Evolutionary conservation across 2,329 filamentous ascomycete genomes (phyloP).

Genomic region (Arachnomyces sp.): DNA sequence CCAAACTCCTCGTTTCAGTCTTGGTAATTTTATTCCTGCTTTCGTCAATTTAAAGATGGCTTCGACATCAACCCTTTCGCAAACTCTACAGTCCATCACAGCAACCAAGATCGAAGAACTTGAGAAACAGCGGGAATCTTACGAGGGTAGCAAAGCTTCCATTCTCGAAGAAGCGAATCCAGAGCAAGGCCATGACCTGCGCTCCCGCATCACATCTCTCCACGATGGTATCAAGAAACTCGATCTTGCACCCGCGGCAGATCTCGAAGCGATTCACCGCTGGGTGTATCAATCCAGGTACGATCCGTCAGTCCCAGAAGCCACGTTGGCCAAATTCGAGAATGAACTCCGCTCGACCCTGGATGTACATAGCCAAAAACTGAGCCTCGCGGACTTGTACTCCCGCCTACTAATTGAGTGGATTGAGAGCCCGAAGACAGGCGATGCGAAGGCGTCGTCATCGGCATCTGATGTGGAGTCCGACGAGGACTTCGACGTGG

Average conservation of each 20-base stretch:
- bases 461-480: constrained; percentile 10
- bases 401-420: constrained; percentile 34
- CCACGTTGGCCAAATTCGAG: constrained; percentile 26
- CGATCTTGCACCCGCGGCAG: constrained; percentile 5
- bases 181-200: constrained; percentile 5
- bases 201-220: constrained; percentile 5
- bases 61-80: constrained; percentile 11
- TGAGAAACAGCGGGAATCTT: constrained; percentile 16
- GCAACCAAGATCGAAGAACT: constrained; percentile 21
- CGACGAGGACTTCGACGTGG: constrained; percentile 22
- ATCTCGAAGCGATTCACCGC: constrained; percentile 24
- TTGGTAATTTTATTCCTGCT: no score
- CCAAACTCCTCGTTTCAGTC: no score
- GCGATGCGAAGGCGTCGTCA: constrained; percentile 7
- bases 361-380: constrained; percentile 30
- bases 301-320: constrained; percentile 28
- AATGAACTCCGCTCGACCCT: constrained; percentile 24
- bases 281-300: constrained; percentile 32
- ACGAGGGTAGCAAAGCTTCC: constrained; percentile 9
- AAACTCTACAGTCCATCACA: constrained; percentile 11
- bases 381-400: constrained; percentile 28
- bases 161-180: constrained; percentile 10
- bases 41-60: no score
- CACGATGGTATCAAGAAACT: constrained; percentile 12
- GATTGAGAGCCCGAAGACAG: constrained; percentile 21